These are phyloP conservation scores for Rhodocollybia butyracea DNA, from an alignment of 768 basidiomycete species.

Conservation along the genomic window DNA sequence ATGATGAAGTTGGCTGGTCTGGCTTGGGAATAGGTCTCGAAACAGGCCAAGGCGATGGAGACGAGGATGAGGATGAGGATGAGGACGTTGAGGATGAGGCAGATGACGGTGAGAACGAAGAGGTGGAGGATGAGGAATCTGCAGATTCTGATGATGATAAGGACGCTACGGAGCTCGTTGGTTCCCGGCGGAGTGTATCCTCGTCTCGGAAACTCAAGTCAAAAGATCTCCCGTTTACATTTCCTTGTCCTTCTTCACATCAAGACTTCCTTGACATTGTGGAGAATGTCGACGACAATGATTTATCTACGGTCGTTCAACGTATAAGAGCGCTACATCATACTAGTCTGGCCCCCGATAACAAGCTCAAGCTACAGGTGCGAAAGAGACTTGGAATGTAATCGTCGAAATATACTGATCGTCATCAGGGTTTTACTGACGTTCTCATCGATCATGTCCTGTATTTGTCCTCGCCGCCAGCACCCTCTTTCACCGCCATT, in stretches of 20 bases:
- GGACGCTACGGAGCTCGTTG: constrained; percentile 42
- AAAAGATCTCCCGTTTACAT: constrained; percentile 87
- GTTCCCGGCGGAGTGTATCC: constrained; percentile 29
- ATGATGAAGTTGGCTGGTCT: constrained; percentile 36
- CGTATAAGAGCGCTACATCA: constrained; percentile 91
- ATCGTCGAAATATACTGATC: no score
- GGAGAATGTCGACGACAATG: constrained; percentile 62
- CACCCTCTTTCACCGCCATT: constrained; percentile 57
- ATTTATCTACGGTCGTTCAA: constrained; percentile 79
- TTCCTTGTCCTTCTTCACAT: constrained; percentile 82
- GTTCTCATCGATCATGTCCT: constrained; percentile 89
- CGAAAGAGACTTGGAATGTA: no score
- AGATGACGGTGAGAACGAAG: constrained; percentile 33
- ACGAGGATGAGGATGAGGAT: constrained; percentile 28
- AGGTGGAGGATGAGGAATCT: constrained; percentile 33
- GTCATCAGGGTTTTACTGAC: constrained; percentile 57
- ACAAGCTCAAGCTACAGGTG: constrained; percentile 91
- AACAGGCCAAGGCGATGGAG: constrained; percentile 28
- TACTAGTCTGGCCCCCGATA: constrained; percentile 86
- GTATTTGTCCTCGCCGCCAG: constrained; percentile 62
- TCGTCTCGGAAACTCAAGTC: constrained; percentile 24
- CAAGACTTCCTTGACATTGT: constrained; percentile 89
- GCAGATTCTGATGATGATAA: constrained; percentile 37
- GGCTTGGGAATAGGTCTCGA: constrained; percentile 40
- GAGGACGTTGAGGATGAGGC: constrained; percentile 27